These are phyloP conservation scores for Brettanomyces custersianus DNA, from an alignment of 805 yeast species.

Conservation along the genomic window DNA sequence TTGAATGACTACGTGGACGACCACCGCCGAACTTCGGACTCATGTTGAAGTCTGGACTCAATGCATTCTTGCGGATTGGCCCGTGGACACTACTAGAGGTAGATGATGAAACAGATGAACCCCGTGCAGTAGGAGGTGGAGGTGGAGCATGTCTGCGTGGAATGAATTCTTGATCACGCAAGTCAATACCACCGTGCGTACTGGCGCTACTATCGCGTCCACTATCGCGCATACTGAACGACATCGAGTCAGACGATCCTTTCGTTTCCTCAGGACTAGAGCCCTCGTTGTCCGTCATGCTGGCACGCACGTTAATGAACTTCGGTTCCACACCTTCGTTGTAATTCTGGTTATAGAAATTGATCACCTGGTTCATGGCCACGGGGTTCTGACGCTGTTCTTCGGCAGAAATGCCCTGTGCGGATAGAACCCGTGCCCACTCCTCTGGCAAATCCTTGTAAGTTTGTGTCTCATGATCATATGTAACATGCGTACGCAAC, in stretches of 20 bases:
- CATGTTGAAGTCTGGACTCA: too few relatives aligned
- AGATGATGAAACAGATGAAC: neutral
- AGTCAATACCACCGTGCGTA: neutral
- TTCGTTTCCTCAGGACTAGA: neutral
- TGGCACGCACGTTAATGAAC: constrained; percentile 21
- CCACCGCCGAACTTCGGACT: constrained; percentile 1
- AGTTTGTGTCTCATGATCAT: constrained; percentile 74
- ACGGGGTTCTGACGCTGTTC: constrained; percentile 91
- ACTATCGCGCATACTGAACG: neutral
- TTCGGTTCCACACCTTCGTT: constrained; percentile 17
- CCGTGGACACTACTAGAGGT: too few relatives aligned
- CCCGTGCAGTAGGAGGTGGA: constrained; percentile 16
- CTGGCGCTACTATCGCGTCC: neutral
- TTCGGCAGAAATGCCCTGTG: constrained; percentile 78
- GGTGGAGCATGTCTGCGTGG: constrained; percentile 30
- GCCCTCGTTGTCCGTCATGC: constrained; percentile 13
- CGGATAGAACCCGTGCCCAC: constrained; percentile 77
- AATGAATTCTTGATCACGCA: constrained; percentile 19
- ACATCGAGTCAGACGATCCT: neutral
- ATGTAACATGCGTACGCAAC: constrained; percentile 90
- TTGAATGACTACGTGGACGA: constrained; percentile 7
- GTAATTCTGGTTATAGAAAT: constrained; percentile 19
- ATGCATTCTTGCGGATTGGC: neutral
- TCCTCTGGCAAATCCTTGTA: constrained; percentile 89
- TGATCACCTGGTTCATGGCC: constrained; percentile 48